A percentile compares a stretch with the other conserved stretches of the same genome.
Conservation (phyloP, 495 filamentous ascomycete genomes). For the Penicillium longicatenatum region DNA sequence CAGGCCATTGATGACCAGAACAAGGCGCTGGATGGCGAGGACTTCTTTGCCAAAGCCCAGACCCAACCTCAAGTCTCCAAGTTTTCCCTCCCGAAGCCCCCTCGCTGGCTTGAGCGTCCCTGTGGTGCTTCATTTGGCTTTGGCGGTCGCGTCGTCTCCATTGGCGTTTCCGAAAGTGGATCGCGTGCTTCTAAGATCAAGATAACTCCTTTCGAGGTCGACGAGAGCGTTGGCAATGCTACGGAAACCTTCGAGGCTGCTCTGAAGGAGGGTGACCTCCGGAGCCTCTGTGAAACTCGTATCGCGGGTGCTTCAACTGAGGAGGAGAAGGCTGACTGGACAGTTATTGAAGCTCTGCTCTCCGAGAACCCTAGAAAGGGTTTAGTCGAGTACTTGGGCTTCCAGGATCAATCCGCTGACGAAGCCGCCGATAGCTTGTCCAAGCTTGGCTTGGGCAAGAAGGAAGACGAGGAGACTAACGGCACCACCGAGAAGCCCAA, state of each 20-base stretch:
- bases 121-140: constrained; percentile 92
- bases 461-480: constrained; percentile 48
- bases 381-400: constrained; percentile 85
- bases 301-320: constrained; percentile 72
- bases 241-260: constrained; percentile 86
- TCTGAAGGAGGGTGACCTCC: constrained; percentile 74
- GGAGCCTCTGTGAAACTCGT: constrained; percentile 78
- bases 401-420: constrained; percentile 58
- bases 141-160: constrained; percentile 86
- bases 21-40: constrained; percentile 82
- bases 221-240: constrained; percentile 79
- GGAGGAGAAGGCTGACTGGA: constrained; percentile 94
- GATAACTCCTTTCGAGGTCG: constrained; percentile 86
- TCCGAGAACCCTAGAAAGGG: constrained; percentile 76
- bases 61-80: constrained; percentile 84
- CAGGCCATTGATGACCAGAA: constrained; percentile 57
- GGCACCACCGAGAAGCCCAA: constrained; percentile 49
- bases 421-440: constrained; percentile 51
- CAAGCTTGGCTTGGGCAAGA: constrained; percentile 46
- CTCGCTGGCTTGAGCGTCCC: constrained; percentile 87
- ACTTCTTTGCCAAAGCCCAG: constrained; percentile 95
- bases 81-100: constrained; percentile 83
- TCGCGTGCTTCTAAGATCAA: constrained; percentile 74
- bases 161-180: constrained; percentile 61
- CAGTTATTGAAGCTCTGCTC: constrained; percentile 85